phyloP scores from a whole-genome alignment of 371 early-diverging fungal genomes.

The Apophysomyces elegans region DNA sequence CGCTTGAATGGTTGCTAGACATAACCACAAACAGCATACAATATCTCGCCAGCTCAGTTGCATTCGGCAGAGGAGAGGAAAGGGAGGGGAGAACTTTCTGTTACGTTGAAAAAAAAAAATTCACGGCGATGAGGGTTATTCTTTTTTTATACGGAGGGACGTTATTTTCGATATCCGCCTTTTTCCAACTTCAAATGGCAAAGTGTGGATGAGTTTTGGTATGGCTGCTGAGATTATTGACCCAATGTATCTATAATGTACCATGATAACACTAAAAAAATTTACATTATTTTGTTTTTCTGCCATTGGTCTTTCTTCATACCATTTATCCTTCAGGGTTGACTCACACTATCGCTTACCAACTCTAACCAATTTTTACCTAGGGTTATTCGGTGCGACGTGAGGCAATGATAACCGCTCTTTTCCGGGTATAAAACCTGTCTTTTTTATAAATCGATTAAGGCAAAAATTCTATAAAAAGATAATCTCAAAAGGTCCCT shows the following conservation, averaged over 20 bases:
- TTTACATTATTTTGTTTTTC: neutral
- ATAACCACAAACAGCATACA: constrained; percentile 11
- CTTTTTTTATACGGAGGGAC: constrained; percentile 2
- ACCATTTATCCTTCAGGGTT: neutral
- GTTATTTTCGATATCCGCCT: constrained; percentile 4
- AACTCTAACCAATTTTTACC: neutral
- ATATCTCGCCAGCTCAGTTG: constrained; percentile 8
- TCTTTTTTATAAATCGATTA: neutral
- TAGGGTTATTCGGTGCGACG: too few species aligned
- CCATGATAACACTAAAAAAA: too few species aligned
- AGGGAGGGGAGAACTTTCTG: neutral
- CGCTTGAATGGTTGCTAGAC: constrained; percentile 3
- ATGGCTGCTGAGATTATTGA: neutral
- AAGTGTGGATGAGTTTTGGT: neutral
- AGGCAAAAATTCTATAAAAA: constrained; percentile 11
- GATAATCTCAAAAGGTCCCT: neutral
- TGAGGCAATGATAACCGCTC: neutral
- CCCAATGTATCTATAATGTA: neutral
- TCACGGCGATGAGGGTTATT: neutral
- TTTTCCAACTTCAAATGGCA: constrained; percentile 3
- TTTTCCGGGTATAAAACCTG: constrained; percentile 7
- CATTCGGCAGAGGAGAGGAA: constrained; percentile 5
- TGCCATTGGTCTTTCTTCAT: neutral
- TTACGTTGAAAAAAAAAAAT: constrained; percentile 4
- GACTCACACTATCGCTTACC: neutral